Evolutionary conservation across 345 rosid genomes (phyloP).

Genomic region (Populus pruinosa): DNA sequence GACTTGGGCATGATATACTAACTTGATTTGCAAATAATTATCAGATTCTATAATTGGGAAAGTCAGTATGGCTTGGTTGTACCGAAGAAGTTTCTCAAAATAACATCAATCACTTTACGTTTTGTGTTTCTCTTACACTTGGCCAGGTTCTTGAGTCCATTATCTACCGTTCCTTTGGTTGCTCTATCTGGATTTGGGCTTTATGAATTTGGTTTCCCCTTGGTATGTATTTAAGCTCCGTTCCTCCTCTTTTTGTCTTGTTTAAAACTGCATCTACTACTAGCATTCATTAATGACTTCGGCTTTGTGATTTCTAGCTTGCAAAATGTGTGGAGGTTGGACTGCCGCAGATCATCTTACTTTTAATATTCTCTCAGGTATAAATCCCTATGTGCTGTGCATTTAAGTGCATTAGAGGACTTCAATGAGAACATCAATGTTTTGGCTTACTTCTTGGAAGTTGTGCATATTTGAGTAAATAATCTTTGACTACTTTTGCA

Average conservation of each 20-base stretch:
- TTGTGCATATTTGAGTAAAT: not conserved
- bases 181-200: conserved; percentile 94
- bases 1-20: not conserved
- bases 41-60: not conserved
- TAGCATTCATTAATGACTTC: conserved; percentile 8
- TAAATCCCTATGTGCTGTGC: not conserved
- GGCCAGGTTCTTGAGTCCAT: conserved; percentile 78
- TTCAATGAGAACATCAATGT: not conserved
- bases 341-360: conserved; percentile 72
- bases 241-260: not conserved
- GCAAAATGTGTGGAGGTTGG: conserved; percentile 96
- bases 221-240: conserved; percentile 42
- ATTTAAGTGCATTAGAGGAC: not conserved
- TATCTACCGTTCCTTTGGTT: conserved; percentile 83
- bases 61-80: not conserved
- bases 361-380: conserved; percentile 86
- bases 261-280: not conserved
- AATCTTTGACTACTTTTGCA: conserved; percentile 29
- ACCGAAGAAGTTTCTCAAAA: not conserved
- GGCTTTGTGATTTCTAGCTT: conserved; percentile 43
- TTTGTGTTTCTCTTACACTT: not conserved
- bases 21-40: not conserved
- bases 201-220: conserved; percentile 86
- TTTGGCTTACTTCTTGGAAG: not conserved
- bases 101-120: not conserved